These are phyloP conservation scores for Cercospora nicotianae DNA, from an alignment of 2,329 filamentous ascomycete species.

Conservation along the genomic window DNA sequence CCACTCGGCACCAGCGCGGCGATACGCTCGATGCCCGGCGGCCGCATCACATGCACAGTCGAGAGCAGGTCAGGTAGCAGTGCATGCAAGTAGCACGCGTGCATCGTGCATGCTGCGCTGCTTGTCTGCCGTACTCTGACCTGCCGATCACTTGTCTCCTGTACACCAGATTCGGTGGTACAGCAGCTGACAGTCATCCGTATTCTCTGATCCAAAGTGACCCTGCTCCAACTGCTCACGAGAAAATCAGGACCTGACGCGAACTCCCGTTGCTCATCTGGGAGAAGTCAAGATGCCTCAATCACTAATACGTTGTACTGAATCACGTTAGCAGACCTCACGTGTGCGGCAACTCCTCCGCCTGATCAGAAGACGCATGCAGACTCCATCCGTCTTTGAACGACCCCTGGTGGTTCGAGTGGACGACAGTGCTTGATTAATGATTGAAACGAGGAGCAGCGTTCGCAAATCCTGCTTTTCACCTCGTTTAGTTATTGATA, in stretches of 20 bases:
- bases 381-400: neutral
- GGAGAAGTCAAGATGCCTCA: neutral
- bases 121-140: neutral
- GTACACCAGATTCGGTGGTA: neutral
- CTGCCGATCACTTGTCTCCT: neutral
- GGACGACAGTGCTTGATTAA: neutral
- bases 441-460: neutral
- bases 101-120: neutral
- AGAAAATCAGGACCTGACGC: neutral
- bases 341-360: neutral
- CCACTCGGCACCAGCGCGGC: neutral
- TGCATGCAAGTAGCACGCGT: conserved; percentile 15
- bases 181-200: neutral
- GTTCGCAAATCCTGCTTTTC: neutral
- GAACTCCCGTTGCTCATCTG: neutral
- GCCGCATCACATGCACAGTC: neutral
- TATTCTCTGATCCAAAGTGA: neutral
- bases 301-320: neutral
- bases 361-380: neutral
- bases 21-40: neutral
- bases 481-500: neutral
- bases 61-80: neutral
- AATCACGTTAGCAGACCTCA: neutral
- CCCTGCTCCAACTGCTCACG: neutral
- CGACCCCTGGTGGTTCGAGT: neutral